A percentile compares a stretch with the other conserved stretches of the same genome.
phyloP scores from a whole-genome alignment of 768 basidiomycete species.

The Dacryopinax primogenitus region DNA sequence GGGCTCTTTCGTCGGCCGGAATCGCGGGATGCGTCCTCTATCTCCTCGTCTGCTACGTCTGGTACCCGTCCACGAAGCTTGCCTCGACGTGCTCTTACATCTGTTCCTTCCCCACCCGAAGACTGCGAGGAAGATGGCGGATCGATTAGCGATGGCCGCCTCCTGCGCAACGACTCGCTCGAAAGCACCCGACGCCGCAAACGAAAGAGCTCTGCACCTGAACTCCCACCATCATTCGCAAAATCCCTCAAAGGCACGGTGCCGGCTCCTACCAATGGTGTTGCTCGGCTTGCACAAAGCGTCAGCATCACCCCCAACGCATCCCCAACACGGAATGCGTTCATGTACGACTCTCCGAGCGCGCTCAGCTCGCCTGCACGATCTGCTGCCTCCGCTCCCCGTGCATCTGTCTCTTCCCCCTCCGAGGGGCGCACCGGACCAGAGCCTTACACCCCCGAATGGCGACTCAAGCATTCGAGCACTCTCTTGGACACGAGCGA shows the following conservation, averaged over 20 bases:
- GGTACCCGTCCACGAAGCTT: neutral
- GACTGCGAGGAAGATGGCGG: neutral
- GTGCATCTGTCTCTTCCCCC: too few relatives aligned
- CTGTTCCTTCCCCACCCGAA: neutral
- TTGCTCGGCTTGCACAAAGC: too few relatives aligned
- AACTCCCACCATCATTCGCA: too few relatives aligned
- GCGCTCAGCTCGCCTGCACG: too few relatives aligned
- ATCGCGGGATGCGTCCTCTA: neutral
- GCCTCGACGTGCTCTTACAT: neutral
- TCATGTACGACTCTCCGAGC: too few relatives aligned
- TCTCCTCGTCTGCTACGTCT: neutral
- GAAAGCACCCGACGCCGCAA: neutral
- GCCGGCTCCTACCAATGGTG: too few relatives aligned
- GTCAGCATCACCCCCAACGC: too few relatives aligned
- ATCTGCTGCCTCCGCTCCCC: too few relatives aligned
- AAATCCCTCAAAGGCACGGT: too few relatives aligned
- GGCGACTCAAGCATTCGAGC: conserved; percentile 23
- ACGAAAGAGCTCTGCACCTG: too few relatives aligned
- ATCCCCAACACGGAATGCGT: too few relatives aligned
- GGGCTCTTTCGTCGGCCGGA: neutral
- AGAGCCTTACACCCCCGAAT: neutral
- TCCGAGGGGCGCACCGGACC: neutral
- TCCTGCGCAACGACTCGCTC: neutral
- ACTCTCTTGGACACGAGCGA: conserved; percentile 49
- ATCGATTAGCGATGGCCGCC: neutral